phyloP scores from a whole-genome alignment of 164 flowering plant genomes.

The Umbilicus rupestris region DNA sequence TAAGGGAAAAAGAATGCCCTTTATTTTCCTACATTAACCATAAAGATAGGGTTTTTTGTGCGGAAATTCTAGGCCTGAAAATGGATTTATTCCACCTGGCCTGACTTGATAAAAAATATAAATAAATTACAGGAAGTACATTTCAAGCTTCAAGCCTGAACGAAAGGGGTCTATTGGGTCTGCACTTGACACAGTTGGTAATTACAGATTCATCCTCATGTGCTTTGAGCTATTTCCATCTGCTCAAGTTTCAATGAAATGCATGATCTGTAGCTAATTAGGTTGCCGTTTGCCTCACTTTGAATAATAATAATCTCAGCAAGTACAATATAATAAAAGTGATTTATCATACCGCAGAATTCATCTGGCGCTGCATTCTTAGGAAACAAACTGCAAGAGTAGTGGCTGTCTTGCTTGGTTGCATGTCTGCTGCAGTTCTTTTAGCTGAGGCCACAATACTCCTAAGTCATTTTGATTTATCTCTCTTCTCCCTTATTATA shows the following conservation, averaged over 20 bases:
- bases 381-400: constrained; percentile 59
- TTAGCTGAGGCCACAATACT: constrained; percentile 92
- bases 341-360: constrained; percentile 38
- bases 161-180: constrained; percentile 61
- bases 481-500: constrained; percentile 82
- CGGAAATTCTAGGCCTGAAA: background rate
- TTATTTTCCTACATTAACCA: background rate
- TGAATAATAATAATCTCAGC: background rate
- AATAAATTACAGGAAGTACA: constrained; percentile 62
- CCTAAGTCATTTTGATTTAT: constrained; percentile 68
- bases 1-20: background rate
- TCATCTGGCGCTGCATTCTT: constrained; percentile 72
- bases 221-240: background rate
- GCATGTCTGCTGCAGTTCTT: constrained; percentile 89
- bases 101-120: background rate
- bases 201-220: background rate
- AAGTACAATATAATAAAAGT: background rate
- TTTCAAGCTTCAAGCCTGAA: constrained; percentile 67
- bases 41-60: background rate
- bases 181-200: constrained; percentile 63
- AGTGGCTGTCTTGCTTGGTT: constrained; percentile 68
- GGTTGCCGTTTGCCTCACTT: background rate
- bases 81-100: background rate
- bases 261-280: background rate
- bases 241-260: background rate